phyloP scores from a whole-genome alignment of 192 early-diverging fungal genomes.

The Geranomyces variabilis region DNA sequence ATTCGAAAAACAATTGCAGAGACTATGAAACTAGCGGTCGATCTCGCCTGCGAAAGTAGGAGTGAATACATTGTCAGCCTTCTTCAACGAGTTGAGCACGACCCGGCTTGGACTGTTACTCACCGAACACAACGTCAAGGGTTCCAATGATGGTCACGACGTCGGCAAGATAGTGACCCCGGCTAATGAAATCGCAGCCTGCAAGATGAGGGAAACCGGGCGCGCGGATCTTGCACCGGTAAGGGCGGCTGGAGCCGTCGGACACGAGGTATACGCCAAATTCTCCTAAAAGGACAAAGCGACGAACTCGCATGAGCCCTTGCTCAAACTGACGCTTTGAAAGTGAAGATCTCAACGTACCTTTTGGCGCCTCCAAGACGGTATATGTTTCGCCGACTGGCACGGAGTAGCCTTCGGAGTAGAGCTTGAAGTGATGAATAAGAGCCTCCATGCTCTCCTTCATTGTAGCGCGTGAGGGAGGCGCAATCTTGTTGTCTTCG shows the following conservation, averaged over 20 bases:
- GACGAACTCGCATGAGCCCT: background rate
- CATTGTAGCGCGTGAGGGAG: slow-evolving; percentile 91
- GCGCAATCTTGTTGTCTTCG: slow-evolving; percentile 97
- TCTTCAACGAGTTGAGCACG: too few species aligned
- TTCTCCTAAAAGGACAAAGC: slow-evolving; percentile 58
- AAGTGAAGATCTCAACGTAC: slow-evolving; percentile 1
- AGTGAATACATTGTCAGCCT: too few species aligned
- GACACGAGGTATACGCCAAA: slow-evolving; percentile 95
- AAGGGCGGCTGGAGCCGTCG: slow-evolving; percentile 92
- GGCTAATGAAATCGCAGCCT: slow-evolving; percentile 86
- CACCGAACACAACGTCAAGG: slow-evolving; percentile 99
- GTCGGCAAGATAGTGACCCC: slow-evolving; percentile 92
- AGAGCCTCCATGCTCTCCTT: slow-evolving; percentile 99
- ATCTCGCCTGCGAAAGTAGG: too few species aligned
- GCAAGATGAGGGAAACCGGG: slow-evolving; percentile 95
- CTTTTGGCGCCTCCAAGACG: slow-evolving; percentile 97
- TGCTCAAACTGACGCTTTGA: too few species aligned
- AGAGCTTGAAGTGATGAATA: slow-evolving; percentile 99
- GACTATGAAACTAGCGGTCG: too few species aligned
- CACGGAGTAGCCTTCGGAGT: slow-evolving; percentile 97
- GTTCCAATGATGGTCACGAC: slow-evolving; percentile 97
- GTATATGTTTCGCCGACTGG: slow-evolving; percentile 98
- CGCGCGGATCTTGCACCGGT: slow-evolving; percentile 96
- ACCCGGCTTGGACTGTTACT: too few species aligned
- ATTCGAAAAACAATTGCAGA: too few species aligned